Percentiles rank a stretch among this genome's conserved stretches.
Conservation (phyloP, 768 basidiomycete genomes). For the Cubamyces lactineus region DNA sequence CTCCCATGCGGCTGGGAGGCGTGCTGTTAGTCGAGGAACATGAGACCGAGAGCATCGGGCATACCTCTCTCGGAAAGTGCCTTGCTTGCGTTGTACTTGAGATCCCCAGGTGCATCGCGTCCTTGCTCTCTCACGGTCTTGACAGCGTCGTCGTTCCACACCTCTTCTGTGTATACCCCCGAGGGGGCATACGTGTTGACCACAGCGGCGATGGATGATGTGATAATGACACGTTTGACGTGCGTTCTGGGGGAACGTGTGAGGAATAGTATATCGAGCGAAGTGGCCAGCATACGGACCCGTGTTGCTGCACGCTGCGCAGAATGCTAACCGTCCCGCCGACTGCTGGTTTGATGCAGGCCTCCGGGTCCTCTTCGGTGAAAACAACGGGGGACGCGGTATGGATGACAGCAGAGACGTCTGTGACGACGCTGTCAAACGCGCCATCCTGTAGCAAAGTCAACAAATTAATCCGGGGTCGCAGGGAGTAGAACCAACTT, state of each 20-base stretch:
- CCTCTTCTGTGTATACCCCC: slow-evolving; percentile 46
- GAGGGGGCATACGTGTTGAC: slow-evolving; percentile 26
- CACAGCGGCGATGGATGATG: slow-evolving; percentile 55
- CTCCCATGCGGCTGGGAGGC: slow-evolving; percentile 48
- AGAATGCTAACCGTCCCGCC: slow-evolving; percentile 69
- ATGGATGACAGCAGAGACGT: slow-evolving; percentile 69
- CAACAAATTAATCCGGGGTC: too few relatives aligned
- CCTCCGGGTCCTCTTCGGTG: slow-evolving; percentile 46
- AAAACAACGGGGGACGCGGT: slow-evolving; percentile 63
- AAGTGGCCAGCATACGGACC: slow-evolving; percentile 20
- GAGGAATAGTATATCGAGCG: slow-evolving; percentile 1
- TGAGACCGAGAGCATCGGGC: background rate
- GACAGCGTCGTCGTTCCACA: slow-evolving; percentile 63
- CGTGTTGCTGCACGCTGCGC: slow-evolving; percentile 59
- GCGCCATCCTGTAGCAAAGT: background rate
- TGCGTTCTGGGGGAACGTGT: slow-evolving; percentile 34
- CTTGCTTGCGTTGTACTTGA: slow-evolving; percentile 61
- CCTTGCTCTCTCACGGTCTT: slow-evolving; percentile 54
- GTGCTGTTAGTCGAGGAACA: background rate
- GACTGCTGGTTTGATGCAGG: slow-evolving; percentile 71
- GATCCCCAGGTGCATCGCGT: slow-evolving; percentile 38
- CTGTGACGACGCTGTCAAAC: slow-evolving; percentile 39
- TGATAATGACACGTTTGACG: slow-evolving; percentile 67
- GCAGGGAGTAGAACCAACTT: background rate
- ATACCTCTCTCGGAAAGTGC: slow-evolving; percentile 53